Conservation (phyloP, 306 rosid species). For the Castanea sativa region DNA sequence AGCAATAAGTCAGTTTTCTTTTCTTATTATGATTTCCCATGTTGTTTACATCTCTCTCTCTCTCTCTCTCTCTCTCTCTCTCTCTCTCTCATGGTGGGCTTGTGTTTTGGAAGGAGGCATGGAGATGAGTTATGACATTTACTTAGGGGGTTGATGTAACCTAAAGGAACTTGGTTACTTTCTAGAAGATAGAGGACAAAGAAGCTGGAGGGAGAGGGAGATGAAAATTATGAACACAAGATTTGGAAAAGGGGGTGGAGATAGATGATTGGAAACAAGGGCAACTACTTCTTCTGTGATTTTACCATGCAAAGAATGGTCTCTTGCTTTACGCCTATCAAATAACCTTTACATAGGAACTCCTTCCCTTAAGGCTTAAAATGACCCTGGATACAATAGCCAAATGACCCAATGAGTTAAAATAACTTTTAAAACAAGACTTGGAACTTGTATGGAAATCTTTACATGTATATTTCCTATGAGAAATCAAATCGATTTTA, state of each 20-base stretch:
- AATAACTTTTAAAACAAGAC: neutral
- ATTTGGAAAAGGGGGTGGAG: no score
- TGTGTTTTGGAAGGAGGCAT: neutral
- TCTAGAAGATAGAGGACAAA: neutral
- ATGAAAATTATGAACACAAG: neutral
- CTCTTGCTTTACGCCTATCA: neutral
- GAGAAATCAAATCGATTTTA: neutral
- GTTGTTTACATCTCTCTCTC: neutral
- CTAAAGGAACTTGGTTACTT: neutral
- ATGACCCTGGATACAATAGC: neutral
- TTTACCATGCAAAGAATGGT: neutral
- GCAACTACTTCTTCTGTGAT: neutral
- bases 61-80: neutral
- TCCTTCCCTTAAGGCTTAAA: neutral
- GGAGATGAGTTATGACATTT: neutral
- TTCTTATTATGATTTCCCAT: neutral
- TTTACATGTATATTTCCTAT: neutral
- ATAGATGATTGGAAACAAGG: no score
- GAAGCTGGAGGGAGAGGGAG: neutral
- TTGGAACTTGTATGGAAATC: neutral
- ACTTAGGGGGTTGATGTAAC: neutral
- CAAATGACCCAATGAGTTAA: neutral
- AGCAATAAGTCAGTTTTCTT: neutral
- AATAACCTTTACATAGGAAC: neutral
- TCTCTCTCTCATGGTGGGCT: neutral